A percentile compares a stretch with the other conserved stretches of the same genome.
Conservation (phyloP, 2,329 filamentous ascomycete species). For the Cercospora sp. region DNA sequence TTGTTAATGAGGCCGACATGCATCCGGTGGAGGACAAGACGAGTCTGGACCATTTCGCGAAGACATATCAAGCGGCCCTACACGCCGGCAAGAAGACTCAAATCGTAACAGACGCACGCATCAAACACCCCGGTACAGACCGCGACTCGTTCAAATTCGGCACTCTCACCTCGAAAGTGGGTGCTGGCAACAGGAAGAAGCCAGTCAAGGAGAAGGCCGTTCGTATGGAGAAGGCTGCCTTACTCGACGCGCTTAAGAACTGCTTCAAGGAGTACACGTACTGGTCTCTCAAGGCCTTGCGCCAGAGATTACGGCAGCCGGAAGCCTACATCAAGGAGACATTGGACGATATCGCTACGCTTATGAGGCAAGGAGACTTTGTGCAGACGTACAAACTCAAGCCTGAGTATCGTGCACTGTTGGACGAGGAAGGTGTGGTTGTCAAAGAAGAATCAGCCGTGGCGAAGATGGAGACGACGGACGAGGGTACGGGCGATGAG, state of each 20-base stretch:
- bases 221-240: conserved; percentile 83
- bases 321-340: conserved; percentile 89
- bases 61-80: conserved; percentile 31
- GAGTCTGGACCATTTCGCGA: conserved; percentile 56
- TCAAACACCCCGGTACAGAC: conserved; percentile 23
- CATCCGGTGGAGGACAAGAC: conserved; percentile 70
- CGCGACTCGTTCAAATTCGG: conserved; percentile 42
- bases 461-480: conserved; percentile 43
- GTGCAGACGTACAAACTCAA: conserved; percentile 83
- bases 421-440: conserved; percentile 52
- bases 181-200: conserved; percentile 46
- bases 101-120: conserved; percentile 39
- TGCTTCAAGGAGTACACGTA: conserved; percentile 85
- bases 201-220: conserved; percentile 72
- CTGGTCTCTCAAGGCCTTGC: conserved; percentile 90
- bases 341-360: conserved; percentile 76
- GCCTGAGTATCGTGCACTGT: conserved; percentile 62
- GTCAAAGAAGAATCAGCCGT: conserved; percentile 54
- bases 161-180: conserved; percentile 34
- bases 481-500: conserved; percentile 40
- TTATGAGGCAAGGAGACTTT: conserved; percentile 81
- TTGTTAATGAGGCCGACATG: conserved; percentile 74
- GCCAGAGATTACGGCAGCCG: conserved; percentile 75
- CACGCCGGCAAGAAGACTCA: conserved; percentile 54
- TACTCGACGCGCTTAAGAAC: conserved; percentile 80